Evolutionary conservation across 768 basidiomycete species (phyloP), one percentile per base, ranked within the genome.

Genomic region (Trametes meyenii): DNA sequence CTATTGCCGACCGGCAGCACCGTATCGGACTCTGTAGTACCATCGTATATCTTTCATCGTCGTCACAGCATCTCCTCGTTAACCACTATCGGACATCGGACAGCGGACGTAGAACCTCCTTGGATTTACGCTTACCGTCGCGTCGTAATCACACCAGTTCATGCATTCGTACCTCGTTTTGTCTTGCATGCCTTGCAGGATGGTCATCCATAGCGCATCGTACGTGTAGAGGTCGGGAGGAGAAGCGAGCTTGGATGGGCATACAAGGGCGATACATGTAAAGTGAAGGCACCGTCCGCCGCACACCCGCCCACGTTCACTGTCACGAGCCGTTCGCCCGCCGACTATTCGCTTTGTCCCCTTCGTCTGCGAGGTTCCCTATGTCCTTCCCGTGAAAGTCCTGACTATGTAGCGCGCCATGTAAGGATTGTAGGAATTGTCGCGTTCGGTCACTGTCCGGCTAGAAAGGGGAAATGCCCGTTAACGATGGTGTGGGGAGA

Each of bases 361-460:
- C 29, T 33, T 40, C 54, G 29, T 60, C 51, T 13, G 16, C 53
- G 2, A 39, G 60, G 33, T 42, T 49, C 54, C 35, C 36, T 36
- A 24, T 33, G 39, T 50, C 46, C 21, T 40, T 21, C 4, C 39
- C 43, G 42, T 62, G 61, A 14, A 38, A 29, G 36, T 53, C 50
- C 16, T 46, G 19, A 6, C 40, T 53, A 43, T 62, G 61, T 39
- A 64, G 48, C 44, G 62, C 62, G 19, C 62, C 62, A 35, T 53
- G 57, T 46, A 60, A 19, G 21, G 62, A 64, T n/a, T 62, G 60
- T 40, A 61, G 50, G 58, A 64, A 64, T 39, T 90, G 87, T 70
- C 93, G 91, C 52, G 89, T 90, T 46, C 89, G 84, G 67, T 93
- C 92, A 39, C 89, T 86, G 66, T 89, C 90, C 29, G 92, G 90